Evolutionary conservation across 805 yeast genomes (phyloP).

Genomic region (Metahyphopichia silvanorum): DNA sequence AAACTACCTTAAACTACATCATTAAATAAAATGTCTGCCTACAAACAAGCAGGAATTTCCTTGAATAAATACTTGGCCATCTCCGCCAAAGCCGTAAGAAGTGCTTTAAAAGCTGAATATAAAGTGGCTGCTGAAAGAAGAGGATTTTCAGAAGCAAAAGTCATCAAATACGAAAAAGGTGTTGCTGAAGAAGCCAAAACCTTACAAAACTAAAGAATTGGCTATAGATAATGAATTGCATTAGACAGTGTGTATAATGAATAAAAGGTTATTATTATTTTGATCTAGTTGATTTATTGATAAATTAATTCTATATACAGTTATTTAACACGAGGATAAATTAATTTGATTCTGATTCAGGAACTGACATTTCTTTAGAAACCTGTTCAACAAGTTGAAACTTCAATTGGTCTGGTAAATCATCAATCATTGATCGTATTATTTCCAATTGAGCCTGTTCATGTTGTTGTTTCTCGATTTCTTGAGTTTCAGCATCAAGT

Average conservation of each 20-base stretch:
- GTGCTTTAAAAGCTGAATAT: slow-evolving; percentile 81
- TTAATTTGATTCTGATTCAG: too few relatives aligned
- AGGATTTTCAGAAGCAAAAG: slow-evolving; percentile 70
- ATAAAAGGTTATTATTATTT: too few relatives aligned
- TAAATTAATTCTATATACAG: background rate
- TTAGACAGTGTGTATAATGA: too few relatives aligned
- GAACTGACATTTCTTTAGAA: slow-evolving; percentile 14
- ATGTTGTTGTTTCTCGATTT: slow-evolving; percentile 11
- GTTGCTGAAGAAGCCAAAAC: slow-evolving; percentile 37
- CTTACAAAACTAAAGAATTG: slow-evolving; percentile 25
- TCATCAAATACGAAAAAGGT: slow-evolving; percentile 72
- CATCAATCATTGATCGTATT: slow-evolving; percentile 31
- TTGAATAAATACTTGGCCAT: slow-evolving; percentile 87
- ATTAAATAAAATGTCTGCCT: slow-evolving; percentile 37
- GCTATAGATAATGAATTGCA: too few relatives aligned
- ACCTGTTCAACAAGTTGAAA: slow-evolving; percentile 26
- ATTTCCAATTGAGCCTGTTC: slow-evolving; percentile 17
- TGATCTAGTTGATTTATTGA: too few relatives aligned
- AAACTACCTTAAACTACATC: background rate
- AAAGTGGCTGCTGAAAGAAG: slow-evolving; percentile 72
- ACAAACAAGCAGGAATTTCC: slow-evolving; percentile 48
- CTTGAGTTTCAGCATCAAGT: slow-evolving; percentile 23
- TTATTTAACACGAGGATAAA: too few relatives aligned
- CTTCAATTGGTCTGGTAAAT: slow-evolving; percentile 31
- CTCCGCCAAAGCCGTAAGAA: slow-evolving; percentile 86